Evolutionary conservation across 1,139 yeast genomes (phyloP).

Genomic region (Pichia sp.): DNA sequence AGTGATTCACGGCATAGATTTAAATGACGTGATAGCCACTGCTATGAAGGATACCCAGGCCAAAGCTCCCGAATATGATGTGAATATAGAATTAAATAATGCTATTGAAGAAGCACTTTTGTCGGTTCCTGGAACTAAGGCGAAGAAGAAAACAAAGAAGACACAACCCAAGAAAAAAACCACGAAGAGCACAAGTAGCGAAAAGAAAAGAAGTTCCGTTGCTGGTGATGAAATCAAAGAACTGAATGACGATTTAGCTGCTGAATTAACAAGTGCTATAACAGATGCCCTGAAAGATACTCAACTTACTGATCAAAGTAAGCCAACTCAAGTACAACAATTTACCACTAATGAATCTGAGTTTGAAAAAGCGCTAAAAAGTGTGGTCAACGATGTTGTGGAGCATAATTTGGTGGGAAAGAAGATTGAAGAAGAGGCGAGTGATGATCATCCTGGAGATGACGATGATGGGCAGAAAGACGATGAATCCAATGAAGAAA

Average conservation of each 20-base stretch:
- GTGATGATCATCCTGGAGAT: not conserved
- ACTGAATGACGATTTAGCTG: conserved; percentile 6
- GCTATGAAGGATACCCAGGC: conserved; percentile 13
- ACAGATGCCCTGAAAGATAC: conserved; percentile 20
- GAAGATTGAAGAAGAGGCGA: not conserved
- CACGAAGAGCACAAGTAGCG: not conserved
- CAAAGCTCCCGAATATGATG: conserved; percentile 3
- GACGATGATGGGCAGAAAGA: conserved; percentile 20
- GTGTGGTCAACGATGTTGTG: conserved; percentile 39
- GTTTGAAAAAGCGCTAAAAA: conserved; percentile 35
- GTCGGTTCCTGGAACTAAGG: conserved; percentile 6
- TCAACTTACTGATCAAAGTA: not conserved
- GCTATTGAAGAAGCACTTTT: conserved; percentile 26
- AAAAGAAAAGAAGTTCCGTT: not conserved
- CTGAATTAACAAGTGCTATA: conserved; percentile 20
- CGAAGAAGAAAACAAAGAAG: conserved; percentile 4
- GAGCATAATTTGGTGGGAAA: conserved; percentile 26
- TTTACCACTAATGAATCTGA: conserved; percentile 15
- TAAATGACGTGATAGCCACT: conserved; percentile 20
- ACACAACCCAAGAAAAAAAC: not conserved
- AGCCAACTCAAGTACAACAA: conserved; percentile 1
- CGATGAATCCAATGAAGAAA: not conserved
- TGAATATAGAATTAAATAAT: conserved; percentile 20
- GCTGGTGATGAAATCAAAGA: not conserved
- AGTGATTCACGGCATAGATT: conserved; percentile 19